A percentile compares a stretch with the other conserved stretches of the same genome.
These are phyloP conservation scores for Pseudocercospora pini-densiflorae DNA, from an alignment of 2,329 filamentous ascomycete genomes.

Conservation along the genomic window DNA sequence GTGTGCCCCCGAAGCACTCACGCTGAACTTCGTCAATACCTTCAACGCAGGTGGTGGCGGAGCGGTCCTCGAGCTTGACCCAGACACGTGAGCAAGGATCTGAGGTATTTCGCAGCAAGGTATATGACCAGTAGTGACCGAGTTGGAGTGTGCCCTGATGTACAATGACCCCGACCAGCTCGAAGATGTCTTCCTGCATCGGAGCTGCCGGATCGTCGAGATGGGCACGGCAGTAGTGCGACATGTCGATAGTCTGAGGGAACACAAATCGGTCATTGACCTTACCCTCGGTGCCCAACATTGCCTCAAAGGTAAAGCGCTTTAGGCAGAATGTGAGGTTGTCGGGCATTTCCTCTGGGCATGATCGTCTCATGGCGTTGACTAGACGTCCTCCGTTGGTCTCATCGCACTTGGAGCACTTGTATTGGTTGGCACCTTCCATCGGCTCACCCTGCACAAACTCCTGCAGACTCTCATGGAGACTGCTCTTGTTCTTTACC, in stretches of 20 bases:
- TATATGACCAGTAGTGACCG: constrained; percentile 97
- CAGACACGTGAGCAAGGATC: constrained; percentile 64
- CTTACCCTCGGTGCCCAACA: constrained; percentile 78
- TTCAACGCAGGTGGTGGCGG: constrained; percentile 68
- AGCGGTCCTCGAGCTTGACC: constrained; percentile 95
- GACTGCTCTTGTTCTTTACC: constrained; percentile 84
- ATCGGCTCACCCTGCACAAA: constrained; percentile 96
- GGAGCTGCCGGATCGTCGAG: constrained; percentile 66
- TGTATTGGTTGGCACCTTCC: constrained; percentile 98
- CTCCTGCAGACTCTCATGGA: constrained; percentile 88
- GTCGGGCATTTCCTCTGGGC: constrained; percentile 88
- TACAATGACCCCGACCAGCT: constrained; percentile 92
- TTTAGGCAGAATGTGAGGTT: constrained; percentile 96
- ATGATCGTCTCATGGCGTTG: constrained; percentile 85
- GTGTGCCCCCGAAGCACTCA: constrained; percentile 68
- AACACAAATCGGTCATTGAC: constrained; percentile 97
- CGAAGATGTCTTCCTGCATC: constrained; percentile 75
- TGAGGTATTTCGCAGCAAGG: constrained; percentile 67
- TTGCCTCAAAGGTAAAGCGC: constrained; percentile 76
- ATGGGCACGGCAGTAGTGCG: constrained; percentile 85
- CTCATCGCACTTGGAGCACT: constrained; percentile 85
- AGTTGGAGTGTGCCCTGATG: constrained; percentile 92
- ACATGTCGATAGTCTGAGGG: constrained; percentile 81
- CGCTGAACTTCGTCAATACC: constrained; percentile 73
- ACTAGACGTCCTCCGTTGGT: constrained; percentile 63